phyloP scores from a whole-genome alignment of 257 asterid species.

The Solanum chiquidenum region DNA sequence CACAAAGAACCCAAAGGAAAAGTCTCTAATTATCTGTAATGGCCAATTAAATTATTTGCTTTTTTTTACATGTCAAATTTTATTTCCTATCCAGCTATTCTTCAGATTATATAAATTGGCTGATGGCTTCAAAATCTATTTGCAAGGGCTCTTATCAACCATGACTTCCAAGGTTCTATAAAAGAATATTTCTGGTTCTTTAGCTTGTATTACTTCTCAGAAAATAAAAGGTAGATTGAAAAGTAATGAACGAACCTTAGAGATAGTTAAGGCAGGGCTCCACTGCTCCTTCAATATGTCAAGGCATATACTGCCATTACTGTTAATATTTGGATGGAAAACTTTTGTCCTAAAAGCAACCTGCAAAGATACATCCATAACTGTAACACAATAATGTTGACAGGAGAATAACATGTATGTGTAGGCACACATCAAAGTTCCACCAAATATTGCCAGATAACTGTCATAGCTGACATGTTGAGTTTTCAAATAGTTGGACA shows the following conservation, averaged over 20 bases:
- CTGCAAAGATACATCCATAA: slow-evolving; percentile 24
- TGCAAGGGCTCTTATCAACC: background rate
- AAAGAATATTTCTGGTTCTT: background rate
- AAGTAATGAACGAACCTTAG: slow-evolving; percentile 36
- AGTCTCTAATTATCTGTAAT: background rate
- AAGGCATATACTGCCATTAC: slow-evolving; percentile 73
- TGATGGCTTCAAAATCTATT: background rate
- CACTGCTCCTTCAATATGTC: slow-evolving; percentile 82
- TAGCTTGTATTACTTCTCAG: background rate
- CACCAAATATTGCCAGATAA: background rate
- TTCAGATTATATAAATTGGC: background rate
- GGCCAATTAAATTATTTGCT: background rate
- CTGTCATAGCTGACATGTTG: background rate
- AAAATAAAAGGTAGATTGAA: background rate
- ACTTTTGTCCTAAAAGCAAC: slow-evolving; percentile 73
- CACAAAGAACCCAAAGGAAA: background rate
- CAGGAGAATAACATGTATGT: background rate
- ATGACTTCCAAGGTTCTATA: background rate
- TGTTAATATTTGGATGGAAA: slow-evolving; percentile 70
- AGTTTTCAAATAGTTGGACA: background rate
- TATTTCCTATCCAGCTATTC: background rate
- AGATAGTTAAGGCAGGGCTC: slow-evolving; percentile 79
- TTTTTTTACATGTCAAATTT: background rate
- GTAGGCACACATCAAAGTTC: background rate
- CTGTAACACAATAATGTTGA: background rate